Conservation (phyloP, 1,284 basidiomycete genomes). For the Heterobasidion occidentale region DNA sequence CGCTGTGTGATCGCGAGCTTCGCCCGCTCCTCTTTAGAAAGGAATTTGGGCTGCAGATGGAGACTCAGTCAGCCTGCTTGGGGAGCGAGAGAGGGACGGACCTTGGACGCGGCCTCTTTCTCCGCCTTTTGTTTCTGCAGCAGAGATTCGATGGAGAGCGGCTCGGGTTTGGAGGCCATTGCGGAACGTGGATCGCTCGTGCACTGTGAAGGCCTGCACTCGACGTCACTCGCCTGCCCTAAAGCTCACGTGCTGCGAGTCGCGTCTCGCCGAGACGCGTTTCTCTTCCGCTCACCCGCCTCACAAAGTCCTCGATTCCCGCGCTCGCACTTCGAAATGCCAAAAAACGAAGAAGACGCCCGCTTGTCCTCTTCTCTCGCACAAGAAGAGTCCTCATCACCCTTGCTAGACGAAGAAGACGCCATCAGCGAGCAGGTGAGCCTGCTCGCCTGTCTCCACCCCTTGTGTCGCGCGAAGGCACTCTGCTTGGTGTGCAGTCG, state of each 20-base stretch:
- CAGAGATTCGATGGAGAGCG: constrained; percentile 78
- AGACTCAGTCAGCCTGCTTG: constrained; percentile 1
- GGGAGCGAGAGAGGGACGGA: constrained; percentile 20
- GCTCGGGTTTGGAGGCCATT: constrained; percentile 42
- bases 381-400: neutral
- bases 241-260: neutral
- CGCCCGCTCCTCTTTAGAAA: constrained; percentile 85
- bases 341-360: neutral
- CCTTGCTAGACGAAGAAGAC: constrained; percentile 55
- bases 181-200: constrained; percentile 14
- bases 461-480: too few species aligned
- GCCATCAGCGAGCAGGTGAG: constrained; percentile 54
- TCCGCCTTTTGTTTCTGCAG: constrained; percentile 82
- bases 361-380: neutral
- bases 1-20: constrained; percentile 82
- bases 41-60: constrained; percentile 70
- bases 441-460: neutral
- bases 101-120: constrained; percentile 85
- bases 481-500: neutral
- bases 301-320: neutral
- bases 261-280: neutral
- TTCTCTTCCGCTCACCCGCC: neutral
- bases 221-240: neutral
- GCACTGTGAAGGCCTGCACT: neutral
- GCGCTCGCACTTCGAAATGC: neutral